phyloP scores from a whole-genome alignment of 208 protist species.

The Wallacemonas sp. region DNA sequence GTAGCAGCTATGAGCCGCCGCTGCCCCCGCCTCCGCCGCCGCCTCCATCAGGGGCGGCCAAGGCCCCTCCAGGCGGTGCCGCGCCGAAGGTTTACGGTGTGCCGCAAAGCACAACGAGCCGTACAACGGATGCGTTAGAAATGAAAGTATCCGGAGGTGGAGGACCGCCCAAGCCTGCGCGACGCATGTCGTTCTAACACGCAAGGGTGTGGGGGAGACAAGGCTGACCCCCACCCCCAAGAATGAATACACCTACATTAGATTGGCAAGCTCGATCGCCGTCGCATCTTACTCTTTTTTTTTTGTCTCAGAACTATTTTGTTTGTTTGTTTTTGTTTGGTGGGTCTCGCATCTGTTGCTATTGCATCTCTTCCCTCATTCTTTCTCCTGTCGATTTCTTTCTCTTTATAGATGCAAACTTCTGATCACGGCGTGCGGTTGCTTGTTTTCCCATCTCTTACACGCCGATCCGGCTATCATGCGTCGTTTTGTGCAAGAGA shows the following conservation, averaged over 20 bases:
- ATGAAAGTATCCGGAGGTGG: neutral
- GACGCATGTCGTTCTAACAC: slow-evolving; percentile 10
- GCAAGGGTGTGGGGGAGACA: no score
- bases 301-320: no score
- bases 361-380: neutral
- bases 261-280: no score
- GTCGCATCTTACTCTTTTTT: no score
- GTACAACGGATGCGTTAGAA: slow-evolving; percentile 3
- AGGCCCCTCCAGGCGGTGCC: neutral
- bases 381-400: neutral
- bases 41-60: slow-evolving; percentile 21
- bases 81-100: slow-evolving; percentile 16
- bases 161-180: neutral
- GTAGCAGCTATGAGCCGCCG: slow-evolving; percentile 45
- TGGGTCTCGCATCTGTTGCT: neutral
- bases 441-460: no score
- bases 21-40: slow-evolving; percentile 34
- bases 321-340: no score
- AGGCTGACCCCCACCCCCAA: no score
- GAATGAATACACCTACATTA: no score
- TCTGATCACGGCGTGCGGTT: no score
- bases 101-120: slow-evolving; percentile 1
- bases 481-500: neutral
- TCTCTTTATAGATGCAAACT: no score
- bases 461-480: neutral